Evolutionary conservation across 345 rosid species (phyloP).

Genomic region (Mallotus nudiflorus): DNA sequence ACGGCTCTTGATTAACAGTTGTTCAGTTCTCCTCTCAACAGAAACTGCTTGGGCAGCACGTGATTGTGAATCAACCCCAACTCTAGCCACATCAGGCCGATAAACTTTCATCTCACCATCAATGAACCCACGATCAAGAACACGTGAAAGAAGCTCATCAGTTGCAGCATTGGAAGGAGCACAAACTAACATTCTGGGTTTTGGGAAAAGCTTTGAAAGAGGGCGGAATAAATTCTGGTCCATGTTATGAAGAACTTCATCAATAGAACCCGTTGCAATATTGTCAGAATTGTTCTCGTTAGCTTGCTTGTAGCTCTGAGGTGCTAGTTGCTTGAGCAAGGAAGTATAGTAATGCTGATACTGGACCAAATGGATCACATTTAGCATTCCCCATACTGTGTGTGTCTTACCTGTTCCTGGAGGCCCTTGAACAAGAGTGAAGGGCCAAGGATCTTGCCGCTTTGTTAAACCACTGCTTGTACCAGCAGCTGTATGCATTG

Average conservation of each 20-base stretch:
- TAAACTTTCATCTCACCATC: constrained; percentile 99
- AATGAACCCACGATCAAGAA: constrained; percentile 97
- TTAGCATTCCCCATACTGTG: constrained; percentile 99
- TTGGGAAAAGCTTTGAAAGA: constrained; percentile 92
- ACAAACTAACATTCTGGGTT: constrained; percentile 98
- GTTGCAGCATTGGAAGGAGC: constrained; percentile 99
- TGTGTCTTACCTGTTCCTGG: constrained; percentile 99
- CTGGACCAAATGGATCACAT: constrained; percentile 98
- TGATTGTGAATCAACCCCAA: constrained; percentile 97
- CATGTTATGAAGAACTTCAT: constrained; percentile 99
- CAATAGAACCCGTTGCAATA: constrained; percentile 78
- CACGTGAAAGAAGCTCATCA: constrained; percentile 96
- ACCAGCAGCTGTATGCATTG: constrained; percentile 99
- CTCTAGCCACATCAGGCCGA: constrained; percentile 97
- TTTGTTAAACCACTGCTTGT: constrained; percentile 77
- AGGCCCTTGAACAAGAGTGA: constrained; percentile 98
- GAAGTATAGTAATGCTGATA: constrained; percentile 97
- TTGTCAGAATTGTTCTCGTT: constrained; percentile 69
- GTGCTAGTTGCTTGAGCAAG: constrained; percentile 91
- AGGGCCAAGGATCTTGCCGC: constrained; percentile 98
- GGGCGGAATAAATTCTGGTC: constrained; percentile 93
- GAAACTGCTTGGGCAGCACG: constrained; percentile 99
- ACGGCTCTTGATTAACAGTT: constrained; percentile 71
- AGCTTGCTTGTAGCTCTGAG: constrained; percentile 90
- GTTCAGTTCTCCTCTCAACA: constrained; percentile 97